Base-by-base conservation (phyloP, 108 stramenopile genomes). In the Conticribra weissflogii region DNA sequence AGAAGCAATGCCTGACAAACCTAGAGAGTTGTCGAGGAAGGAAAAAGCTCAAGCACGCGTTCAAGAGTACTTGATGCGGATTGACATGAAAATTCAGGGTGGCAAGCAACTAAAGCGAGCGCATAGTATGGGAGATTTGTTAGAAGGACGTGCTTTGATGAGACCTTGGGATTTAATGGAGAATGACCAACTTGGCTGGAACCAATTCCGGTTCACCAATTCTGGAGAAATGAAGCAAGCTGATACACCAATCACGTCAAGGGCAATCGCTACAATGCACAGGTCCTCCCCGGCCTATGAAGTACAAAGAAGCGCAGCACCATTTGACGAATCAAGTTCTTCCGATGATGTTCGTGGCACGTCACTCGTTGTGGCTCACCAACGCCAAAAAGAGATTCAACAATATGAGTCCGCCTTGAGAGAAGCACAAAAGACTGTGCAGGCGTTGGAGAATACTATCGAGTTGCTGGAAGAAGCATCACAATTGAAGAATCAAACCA, bases 381-480 rank as follows among this genome's bases (percentile, higher is more conserved):
- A 41, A 12, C 36, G 36, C 21, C 36, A 71, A 21, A 28, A 59
- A 22, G 59, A 70, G 9, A 23, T 70, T 15, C 27, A 69, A 1
- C 31, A 30, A 19, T 62, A 65, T 18, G 60, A 51, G 15, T 21
- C 2, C 34, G 58, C 63, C 2, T 23, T 77, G 57, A n/a, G 33
- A 21, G 76, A 77, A 29, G 68, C 68, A 16, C 52, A 70, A 45
- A 29, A 22, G 32, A 54, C 68, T 3, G 57, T 77, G 0, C 21
- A 46, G 61, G 63, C 58, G 25, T 65, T 77, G 63, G 68, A 70
- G 49, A 59, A 56, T 24, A 52, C 76, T 9, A 59, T 77, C 30
- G 47, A 64, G 23, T 48, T n/a, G 15, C 30, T 77, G 18, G 56
- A 65, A 16, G 62, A 34, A 46, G 68, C 68, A 28, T 63, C 63